phyloP scores from a whole-genome alignment of 306 rosid species.

The Sicyos edulis region DNA sequence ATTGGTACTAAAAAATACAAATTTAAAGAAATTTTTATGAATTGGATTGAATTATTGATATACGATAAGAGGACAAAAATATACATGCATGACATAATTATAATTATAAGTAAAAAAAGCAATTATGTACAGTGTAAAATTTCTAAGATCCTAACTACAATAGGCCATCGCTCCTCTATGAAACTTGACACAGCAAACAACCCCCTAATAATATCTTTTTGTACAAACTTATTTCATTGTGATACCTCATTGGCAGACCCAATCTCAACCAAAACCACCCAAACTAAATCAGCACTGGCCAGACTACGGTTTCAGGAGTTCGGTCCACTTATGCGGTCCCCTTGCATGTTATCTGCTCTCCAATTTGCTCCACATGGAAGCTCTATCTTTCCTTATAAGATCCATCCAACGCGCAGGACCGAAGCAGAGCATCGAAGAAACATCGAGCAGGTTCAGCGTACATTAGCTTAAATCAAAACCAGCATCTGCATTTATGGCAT shows the following conservation, averaged over 20 bases:
- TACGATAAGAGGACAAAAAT: no score
- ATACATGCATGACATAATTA: no score
- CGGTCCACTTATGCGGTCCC: background rate
- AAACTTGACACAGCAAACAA: background rate
- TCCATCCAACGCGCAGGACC: background rate
- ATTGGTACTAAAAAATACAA: no score
- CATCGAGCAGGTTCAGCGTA: background rate
- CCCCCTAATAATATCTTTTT: conserved; percentile 7
- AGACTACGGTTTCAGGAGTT: background rate
- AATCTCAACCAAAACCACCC: background rate
- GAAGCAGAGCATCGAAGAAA: conserved; percentile 7
- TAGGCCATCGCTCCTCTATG: conserved; percentile 6
- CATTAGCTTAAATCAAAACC: conserved; percentile 91
- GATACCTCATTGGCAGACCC: background rate
- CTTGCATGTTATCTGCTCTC: background rate
- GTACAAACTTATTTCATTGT: conserved; percentile 3
- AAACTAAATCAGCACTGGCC: background rate
- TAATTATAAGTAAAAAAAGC: no score
- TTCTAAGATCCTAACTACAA: background rate
- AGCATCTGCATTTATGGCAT: conserved; percentile 88
- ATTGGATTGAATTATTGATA: no score
- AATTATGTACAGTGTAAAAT: background rate
- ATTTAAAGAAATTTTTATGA: no score
- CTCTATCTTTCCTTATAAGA: background rate
- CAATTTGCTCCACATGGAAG: background rate